phyloP scores from a whole-genome alignment of 1,284 basidiomycete species.

The Neonothopanus nambi region DNA sequence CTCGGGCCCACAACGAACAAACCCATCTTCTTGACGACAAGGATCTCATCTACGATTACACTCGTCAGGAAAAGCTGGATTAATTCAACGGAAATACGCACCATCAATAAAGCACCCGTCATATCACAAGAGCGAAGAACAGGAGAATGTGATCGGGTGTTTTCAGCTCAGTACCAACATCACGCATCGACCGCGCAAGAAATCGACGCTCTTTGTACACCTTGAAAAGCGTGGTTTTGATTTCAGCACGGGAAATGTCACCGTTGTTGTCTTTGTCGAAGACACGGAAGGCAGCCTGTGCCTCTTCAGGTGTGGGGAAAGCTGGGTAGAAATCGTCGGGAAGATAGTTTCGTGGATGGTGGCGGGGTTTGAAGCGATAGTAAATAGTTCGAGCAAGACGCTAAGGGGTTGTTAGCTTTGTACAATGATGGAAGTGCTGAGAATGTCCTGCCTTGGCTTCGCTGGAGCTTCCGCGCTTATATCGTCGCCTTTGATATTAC shows the following conservation, averaged over 20 bases:
- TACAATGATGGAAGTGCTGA: neutral
- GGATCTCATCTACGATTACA: constrained; percentile 50
- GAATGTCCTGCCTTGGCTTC: constrained; percentile 60
- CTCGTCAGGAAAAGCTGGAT: neutral
- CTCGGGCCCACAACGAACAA: constrained; percentile 59
- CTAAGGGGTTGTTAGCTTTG: constrained; percentile 28
- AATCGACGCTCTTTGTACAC: constrained; percentile 78
- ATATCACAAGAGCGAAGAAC: constrained; percentile 57
- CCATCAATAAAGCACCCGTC: constrained; percentile 70
- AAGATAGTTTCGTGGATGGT: constrained; percentile 57
- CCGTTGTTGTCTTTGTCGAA: constrained; percentile 80
- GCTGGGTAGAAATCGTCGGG: constrained; percentile 72
- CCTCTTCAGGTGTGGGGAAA: constrained; percentile 56
- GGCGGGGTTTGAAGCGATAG: constrained; percentile 53
- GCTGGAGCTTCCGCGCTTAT: constrained; percentile 49
- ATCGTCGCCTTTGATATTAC: constrained; percentile 62
- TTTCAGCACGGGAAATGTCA: constrained; percentile 75
- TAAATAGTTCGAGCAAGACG: constrained; percentile 73
- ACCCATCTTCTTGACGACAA: constrained; percentile 77
- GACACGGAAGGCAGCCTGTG: constrained; percentile 69
- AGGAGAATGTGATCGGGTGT: constrained; percentile 65
- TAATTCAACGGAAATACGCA: constrained; percentile 32
- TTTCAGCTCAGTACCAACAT: constrained; percentile 63
- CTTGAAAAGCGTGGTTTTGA: constrained; percentile 70
- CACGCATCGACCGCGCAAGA: constrained; percentile 71